These are phyloP conservation scores for Penicillium sp. DNA, from an alignment of 2,329 filamentous ascomycete genomes.

Conservation along the genomic window DNA sequence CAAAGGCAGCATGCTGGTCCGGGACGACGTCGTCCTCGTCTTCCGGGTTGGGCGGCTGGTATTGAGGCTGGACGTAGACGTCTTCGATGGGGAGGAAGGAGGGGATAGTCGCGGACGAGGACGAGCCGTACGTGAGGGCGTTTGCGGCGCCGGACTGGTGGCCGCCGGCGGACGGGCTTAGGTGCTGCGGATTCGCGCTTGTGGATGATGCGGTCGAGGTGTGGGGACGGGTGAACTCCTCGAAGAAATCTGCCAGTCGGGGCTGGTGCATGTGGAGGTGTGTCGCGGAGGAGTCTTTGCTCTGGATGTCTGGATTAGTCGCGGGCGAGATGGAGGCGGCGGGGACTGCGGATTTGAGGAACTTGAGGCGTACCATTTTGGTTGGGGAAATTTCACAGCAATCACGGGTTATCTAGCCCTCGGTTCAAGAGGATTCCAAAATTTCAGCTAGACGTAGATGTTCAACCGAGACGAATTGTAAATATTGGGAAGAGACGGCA, in stretches of 20 bases:
- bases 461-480: too few species aligned
- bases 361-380: constrained; percentile 25
- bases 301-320: constrained; percentile 30
- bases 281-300: constrained; percentile 51
- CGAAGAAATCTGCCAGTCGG: constrained; percentile 50
- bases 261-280: constrained; percentile 51
- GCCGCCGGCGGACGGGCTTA: constrained; percentile 4
- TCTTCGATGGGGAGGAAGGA: constrained; percentile 55
- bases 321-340: too few species aligned
- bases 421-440: too few species aligned
- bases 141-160: constrained; percentile 14
- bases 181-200: constrained; percentile 4
- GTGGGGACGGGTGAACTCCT: constrained; percentile 50
- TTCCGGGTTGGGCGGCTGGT: constrained; percentile 63
- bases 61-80: constrained; percentile 59
- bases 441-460: too few species aligned
- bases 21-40: constrained; percentile 67
- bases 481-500: too few species aligned
- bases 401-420: too few species aligned
- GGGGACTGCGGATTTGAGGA: constrained; percentile 4
- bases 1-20: constrained; percentile 65
- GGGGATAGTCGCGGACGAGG: constrained; percentile 35
- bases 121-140: constrained; percentile 30
- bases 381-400: too few species aligned
- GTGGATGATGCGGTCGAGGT: constrained; percentile 26